Evolutionary conservation across 495 filamentous ascomycete genomes (phyloP), one percentile per base, ranked within the genome.

Genomic region (Parathielavia hyrcaniae): DNA sequence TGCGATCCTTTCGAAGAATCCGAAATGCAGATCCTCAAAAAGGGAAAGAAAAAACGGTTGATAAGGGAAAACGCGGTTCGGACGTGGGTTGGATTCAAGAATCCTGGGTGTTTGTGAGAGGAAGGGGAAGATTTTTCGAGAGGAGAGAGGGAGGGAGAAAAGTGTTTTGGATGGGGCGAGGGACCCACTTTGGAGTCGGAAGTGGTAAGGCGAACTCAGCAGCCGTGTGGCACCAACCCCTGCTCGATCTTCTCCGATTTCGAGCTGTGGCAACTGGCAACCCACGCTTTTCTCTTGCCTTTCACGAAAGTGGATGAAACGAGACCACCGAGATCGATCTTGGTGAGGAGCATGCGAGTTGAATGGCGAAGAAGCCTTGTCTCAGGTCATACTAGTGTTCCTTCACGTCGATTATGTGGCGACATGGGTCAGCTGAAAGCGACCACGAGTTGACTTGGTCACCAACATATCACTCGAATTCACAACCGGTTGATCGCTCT

Each of bases 1-100:
- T 67, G 59, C 58, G 52, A 70, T 72, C 67, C 73, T 68, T 69
- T 65, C 61, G 66, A 72, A 72, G 68, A 74, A 68, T 61, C 64
- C 41, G 59, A 68, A 67, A 70, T 48, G 55, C 60, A 69, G 59
- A 58, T 68, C 62, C 64, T 69, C 61, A 66, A 69, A 68, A 71
- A 59, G 61, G 64, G 68, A 67, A 71, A 71, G 65, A 67, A 71
- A 71, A 65, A 67, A 71, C 68, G 55, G 62, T 44, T 52, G 36
- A 23, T 50, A 65, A 64, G 55, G 63, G 60, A 53, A 67, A 71
- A 64, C 56, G 55, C 41, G 41, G 26, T 40, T 50, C 35, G 54
- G n/a, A 38, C 58, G 48, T 44, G 55, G 60, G 59, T 63, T 71
- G 69, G 69, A 71, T 71, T 70, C 63, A 61, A 61, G 67, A 71